phyloP scores from a whole-genome alignment of 768 basidiomycete genomes.

The Tylopilus vinaceipallidus region DNA sequence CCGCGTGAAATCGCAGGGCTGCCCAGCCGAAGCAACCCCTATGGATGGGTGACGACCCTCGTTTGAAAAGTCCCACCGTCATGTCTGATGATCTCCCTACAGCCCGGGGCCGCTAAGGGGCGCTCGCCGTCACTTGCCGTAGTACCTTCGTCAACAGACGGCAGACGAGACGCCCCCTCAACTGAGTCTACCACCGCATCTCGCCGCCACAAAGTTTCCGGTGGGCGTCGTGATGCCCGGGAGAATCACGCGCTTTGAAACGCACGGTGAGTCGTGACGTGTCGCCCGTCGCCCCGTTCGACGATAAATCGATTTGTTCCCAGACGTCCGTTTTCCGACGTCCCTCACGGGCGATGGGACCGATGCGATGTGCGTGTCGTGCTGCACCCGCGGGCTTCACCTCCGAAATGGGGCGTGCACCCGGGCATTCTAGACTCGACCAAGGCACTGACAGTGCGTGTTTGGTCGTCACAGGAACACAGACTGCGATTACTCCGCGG shows the following conservation, averaged over 20 bases:
- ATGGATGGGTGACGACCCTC: neutral
- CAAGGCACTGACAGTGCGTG: neutral
- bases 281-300: neutral
- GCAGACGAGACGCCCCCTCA: neutral
- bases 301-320: neutral
- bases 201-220: too few relatives aligned
- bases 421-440: neutral
- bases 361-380: slow-evolving; percentile 72
- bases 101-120: neutral
- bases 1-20: neutral
- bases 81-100: neutral
- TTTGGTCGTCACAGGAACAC: slow-evolving; percentile 61
- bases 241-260: slow-evolving; percentile 53
- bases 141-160: neutral
- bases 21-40: neutral
- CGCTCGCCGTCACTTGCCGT: too few relatives aligned
- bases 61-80: neutral
- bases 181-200: slow-evolving; percentile 7
- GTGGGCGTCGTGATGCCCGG: too few relatives aligned
- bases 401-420: too few relatives aligned
- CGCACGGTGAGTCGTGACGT: slow-evolving; percentile 45
- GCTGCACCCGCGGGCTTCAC: too few relatives aligned
- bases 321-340: slow-evolving; percentile 89
- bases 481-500: slow-evolving; percentile 92
- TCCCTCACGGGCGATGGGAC: slow-evolving; percentile 89